A percentile compares a stretch with the other conserved stretches of the same genome.
Evolutionary conservation across 352 stramenopile species (phyloP).

Genomic region (Globisporangium alternatum): DNA sequence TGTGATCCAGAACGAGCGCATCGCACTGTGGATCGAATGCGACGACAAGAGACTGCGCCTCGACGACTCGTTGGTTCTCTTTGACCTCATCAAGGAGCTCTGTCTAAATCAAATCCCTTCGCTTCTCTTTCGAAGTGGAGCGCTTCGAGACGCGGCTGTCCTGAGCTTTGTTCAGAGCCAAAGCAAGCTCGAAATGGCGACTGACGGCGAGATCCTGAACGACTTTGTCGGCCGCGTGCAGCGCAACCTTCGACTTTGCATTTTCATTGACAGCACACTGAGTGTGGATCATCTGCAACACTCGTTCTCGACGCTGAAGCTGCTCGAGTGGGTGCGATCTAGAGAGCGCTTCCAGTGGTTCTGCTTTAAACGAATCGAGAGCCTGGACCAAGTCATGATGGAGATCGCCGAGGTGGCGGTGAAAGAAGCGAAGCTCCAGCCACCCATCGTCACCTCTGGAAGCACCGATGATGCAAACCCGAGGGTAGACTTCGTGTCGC

Average conservation of each 20-base stretch:
- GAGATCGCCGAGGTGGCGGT: constrained; percentile 11
- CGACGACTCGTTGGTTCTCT: constrained; percentile 10
- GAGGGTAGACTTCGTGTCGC: not conserved
- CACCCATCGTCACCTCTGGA: not conserved
- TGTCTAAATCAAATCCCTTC: constrained; percentile 33
- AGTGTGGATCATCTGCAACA: not conserved
- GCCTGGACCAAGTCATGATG: not conserved
- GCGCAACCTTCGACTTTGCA: constrained; percentile 43
- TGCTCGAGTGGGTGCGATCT: constrained; percentile 10
- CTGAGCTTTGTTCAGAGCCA: constrained; percentile 36
- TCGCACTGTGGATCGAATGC: constrained; percentile 31
- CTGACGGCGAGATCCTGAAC: constrained; percentile 26
- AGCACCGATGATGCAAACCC: not conserved
- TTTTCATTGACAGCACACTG: constrained; percentile 22
- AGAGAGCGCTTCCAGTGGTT: constrained; percentile 18
- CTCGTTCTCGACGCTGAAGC: not conserved
- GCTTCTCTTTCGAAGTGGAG: constrained; percentile 26
- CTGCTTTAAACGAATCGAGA: constrained; percentile 3
- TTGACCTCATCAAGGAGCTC: constrained; percentile 31
- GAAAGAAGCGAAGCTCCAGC: not conserved
- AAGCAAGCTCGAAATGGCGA: constrained; percentile 28
- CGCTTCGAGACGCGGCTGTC: constrained; percentile 33
- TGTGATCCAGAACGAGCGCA: constrained; percentile 33
- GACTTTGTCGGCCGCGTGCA: constrained; percentile 32
- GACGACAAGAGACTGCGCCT: not conserved